Base-by-base conservation (phyloP, 2,329 filamentous ascomycete species). In the Ploettnerulaceae sp. region DNA sequence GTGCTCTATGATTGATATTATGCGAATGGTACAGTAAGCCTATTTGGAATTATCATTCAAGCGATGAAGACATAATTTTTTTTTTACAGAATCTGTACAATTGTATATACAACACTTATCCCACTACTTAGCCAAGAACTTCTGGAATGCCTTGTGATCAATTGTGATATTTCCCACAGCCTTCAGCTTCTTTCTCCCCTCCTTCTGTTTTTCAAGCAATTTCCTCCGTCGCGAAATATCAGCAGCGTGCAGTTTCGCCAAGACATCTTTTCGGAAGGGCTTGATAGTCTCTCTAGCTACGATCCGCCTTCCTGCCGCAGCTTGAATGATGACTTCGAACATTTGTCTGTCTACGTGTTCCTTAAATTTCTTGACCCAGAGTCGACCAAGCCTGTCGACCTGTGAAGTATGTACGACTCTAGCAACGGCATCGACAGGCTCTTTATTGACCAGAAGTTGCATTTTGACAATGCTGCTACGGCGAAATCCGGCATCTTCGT, bases 271-370 rank as follows among this genome's bases (percentile, higher is more conserved):
- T 36, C 93, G 76, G 67, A 95, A 98, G 0, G 93, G 89, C 71
- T 97, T 97, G 64, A 98, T 83, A 0, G 90, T 96, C 65, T 97
- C 93, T 61, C 93, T 76, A 0, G 93, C 93, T 3, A 98, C 79
- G 41, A 98, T 83, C 40, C 84, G 79, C 57, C 80, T 82, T 3
- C 90, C 91, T 0, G 86, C 84, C 0, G 86, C 84, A 3, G 93
- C 91, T 67, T 98, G 93, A 54, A 98, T 97, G 46, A 97, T 74
- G 17, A 98, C 81, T 69, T 98, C 93, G 26, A 95, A 98, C 82
- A 97, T 93, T 66, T 98, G 93, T 14, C 93, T 75, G 61, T 95
- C 87, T 15, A 98, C 91, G 60, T 97, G 91, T 66, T 96, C 83
- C 63, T 95, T 97, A 74, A 98, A 97, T 67, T 95, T 95, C 31